phyloP scores from a whole-genome alignment of 2,329 filamentous ascomycete genomes.

The Epicoccum sorghinum region DNA sequence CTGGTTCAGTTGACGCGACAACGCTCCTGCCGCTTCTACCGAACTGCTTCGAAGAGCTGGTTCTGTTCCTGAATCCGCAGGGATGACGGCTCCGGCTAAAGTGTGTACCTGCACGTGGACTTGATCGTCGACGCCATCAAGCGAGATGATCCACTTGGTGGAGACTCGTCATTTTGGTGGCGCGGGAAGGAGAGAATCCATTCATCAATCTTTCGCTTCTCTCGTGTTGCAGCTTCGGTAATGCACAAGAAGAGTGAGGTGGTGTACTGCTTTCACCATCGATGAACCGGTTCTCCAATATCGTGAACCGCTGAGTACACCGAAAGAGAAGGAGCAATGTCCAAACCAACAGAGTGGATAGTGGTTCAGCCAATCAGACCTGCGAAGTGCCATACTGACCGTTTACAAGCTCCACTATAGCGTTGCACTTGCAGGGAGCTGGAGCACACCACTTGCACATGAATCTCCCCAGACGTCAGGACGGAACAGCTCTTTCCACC shows the following conservation, averaged over 20 bases:
- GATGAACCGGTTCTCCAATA: neutral
- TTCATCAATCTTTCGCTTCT: neutral
- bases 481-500: neutral
- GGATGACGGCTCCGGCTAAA: constrained; percentile 26
- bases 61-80: constrained; percentile 22
- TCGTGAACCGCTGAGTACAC: constrained; percentile 2
- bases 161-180: constrained; percentile 15
- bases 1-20: neutral
- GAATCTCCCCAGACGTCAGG: constrained; percentile 2
- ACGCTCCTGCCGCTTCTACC: constrained; percentile 24
- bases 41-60: constrained; percentile 15
- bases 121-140: constrained; percentile 26
- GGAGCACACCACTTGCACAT: neutral
- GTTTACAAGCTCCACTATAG: constrained; percentile 6
- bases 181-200: constrained; percentile 8
- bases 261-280: neutral
- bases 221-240: neutral
- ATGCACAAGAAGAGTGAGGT: neutral
- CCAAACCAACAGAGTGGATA: neutral
- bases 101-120: constrained; percentile 27
- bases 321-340: constrained; percentile 9
- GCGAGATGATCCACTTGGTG: constrained; percentile 20
- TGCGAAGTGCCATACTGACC: constrained; percentile 5
- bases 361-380: constrained; percentile 1
- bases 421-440: constrained; percentile 1